Evolutionary conservation across 441 rosid species (phyloP).

Genomic region (Syzygium syzygioides): DNA sequence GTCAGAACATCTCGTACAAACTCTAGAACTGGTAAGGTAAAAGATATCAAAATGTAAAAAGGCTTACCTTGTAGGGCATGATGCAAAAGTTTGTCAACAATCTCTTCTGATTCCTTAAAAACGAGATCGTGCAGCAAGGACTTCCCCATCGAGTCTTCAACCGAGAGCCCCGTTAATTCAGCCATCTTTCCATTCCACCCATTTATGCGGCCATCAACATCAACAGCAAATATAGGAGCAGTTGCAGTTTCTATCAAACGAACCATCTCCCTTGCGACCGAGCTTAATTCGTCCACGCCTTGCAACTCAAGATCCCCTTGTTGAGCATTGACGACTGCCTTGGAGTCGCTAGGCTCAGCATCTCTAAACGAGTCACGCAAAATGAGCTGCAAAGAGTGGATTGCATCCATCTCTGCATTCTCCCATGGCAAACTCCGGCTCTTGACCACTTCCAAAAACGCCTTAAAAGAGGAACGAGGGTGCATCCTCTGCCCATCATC

Average conservation of each 20-base stretch:
- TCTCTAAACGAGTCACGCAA: constrained; percentile 81
- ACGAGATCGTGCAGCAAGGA: constrained; percentile 75
- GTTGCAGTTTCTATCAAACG: constrained; percentile 95
- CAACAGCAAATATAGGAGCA: constrained; percentile 92
- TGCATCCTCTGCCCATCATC: constrained; percentile 95
- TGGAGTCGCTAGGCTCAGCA: constrained; percentile 59
- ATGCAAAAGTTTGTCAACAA: constrained; percentile 61
- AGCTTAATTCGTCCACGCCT: constrained; percentile 80
- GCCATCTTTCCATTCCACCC: constrained; percentile 97
- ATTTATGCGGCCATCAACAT: constrained; percentile 65
- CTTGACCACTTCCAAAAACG: constrained; percentile 94
- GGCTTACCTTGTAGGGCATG: constrained; percentile 73
- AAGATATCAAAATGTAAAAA: background rate
- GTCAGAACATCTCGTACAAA: constrained; percentile 1
- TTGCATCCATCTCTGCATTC: constrained; percentile 95
- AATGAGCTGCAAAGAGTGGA: constrained; percentile 92
- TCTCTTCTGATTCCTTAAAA: constrained; percentile 66
- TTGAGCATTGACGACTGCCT: constrained; percentile 44
- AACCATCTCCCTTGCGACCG: constrained; percentile 98
- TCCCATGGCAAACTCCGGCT: constrained; percentile 92
- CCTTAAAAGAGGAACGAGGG: constrained; percentile 93
- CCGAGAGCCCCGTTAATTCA: constrained; percentile 76
- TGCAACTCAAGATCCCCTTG: constrained; percentile 51
- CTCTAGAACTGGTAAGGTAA: background rate
- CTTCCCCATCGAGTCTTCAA: constrained; percentile 96